Conservation (phyloP, 225 moss, liverwort and hornwort genomes). For the Bryum argenteum region DNA sequence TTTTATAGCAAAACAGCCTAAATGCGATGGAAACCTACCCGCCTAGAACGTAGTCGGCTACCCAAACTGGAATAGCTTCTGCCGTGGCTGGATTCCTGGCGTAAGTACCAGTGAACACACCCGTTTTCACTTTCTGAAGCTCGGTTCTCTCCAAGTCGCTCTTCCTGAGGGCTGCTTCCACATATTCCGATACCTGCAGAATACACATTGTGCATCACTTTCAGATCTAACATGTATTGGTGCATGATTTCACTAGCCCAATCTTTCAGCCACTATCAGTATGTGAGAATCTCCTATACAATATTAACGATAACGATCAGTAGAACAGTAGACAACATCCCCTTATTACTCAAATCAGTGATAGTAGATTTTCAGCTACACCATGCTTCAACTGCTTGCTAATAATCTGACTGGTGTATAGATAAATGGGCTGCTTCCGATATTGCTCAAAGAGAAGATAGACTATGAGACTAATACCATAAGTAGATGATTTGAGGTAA, state of each 20-base stretch:
- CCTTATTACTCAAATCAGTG: too few species aligned
- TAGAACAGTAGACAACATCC: too few species aligned
- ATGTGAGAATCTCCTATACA: too few species aligned
- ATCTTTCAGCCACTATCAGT: too few species aligned
- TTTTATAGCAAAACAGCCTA: conserved; percentile 2
- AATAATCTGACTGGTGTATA: too few species aligned
- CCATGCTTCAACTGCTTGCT: too few species aligned
- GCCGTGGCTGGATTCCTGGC: conserved; percentile 83
- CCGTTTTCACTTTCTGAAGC: conserved; percentile 92
- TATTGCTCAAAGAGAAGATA: neutral
- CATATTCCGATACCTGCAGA: conserved; percentile 72
- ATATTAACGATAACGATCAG: too few species aligned
- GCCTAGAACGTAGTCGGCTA: conserved; percentile 97
- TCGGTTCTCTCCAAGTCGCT: conserved; percentile 95
- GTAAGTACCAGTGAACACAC: conserved; percentile 76
- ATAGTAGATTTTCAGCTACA: too few species aligned
- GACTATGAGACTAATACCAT: neutral
- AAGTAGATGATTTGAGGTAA: neutral
- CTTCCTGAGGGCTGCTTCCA: conserved; percentile 83
- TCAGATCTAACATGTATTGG: too few species aligned
- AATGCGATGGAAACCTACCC: conserved; percentile 47
- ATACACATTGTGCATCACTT: neutral
- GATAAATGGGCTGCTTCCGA: too few species aligned
- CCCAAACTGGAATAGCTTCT: conserved; percentile 89
- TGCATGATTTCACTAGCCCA: too few species aligned